Conservation (phyloP, 495 filamentous ascomycete genomes). For the Thermochaetoides thermophila region DNA sequence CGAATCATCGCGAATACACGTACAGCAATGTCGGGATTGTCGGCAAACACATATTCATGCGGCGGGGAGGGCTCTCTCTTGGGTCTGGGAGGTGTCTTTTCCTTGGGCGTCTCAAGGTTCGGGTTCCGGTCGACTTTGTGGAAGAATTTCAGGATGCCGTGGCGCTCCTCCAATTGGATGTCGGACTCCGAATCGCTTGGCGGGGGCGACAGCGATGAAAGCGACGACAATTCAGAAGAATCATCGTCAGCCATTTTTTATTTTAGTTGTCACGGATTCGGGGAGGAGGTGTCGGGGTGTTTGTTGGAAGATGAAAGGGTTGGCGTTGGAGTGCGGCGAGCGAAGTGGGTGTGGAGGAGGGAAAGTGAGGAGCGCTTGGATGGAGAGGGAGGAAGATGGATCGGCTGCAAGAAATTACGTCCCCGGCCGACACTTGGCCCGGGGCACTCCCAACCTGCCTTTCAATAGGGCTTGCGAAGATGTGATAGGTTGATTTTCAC, state of each 20-base stretch:
- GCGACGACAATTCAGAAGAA: conserved; percentile 39
- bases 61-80: conserved; percentile 70
- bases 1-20: conserved; percentile 27
- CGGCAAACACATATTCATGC: conserved; percentile 76
- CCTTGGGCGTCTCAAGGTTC: conserved; percentile 23
- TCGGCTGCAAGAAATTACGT: conserved; percentile 25
- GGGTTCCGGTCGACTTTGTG: conserved; percentile 32
- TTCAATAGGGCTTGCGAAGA: conserved; percentile 5
- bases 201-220: conserved; percentile 36
- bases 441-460: conserved; percentile 12
- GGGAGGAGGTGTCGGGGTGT: conserved; percentile 2
- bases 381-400: conserved; percentile 9
- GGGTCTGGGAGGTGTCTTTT: conserved; percentile 49
- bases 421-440: conserved; percentile 14
- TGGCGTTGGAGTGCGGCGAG: not conserved
- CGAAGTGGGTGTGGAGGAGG: conserved; percentile 10
- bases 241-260: conserved; percentile 36
- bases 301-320: too few relatives aligned
- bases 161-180: conserved; percentile 31
- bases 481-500: conserved; percentile 17
- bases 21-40: conserved; percentile 80
- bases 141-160: conserved; percentile 45
- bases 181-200: conserved; percentile 39
- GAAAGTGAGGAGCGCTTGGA: conserved; percentile 9
- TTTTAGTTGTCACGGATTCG: conserved; percentile 7